Evolutionary conservation across 345 rosid genomes (phyloP).

Genomic region (Hibiscus trionum): DNA sequence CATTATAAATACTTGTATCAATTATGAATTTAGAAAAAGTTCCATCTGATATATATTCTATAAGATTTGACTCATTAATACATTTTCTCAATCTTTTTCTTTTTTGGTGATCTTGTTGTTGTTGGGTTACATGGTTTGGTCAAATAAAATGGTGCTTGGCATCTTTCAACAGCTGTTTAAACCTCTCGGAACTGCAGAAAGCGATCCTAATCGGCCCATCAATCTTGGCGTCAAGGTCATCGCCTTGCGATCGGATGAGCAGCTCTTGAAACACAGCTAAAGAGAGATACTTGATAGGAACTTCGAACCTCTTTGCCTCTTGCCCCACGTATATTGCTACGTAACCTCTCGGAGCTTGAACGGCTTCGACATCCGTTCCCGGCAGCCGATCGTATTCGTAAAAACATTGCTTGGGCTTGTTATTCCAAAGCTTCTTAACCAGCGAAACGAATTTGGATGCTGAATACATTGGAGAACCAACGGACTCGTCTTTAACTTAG

Average conservation of each 20-base stretch:
- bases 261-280: background rate
- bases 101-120: too few relatives aligned
- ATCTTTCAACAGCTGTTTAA: background rate
- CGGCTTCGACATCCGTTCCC: background rate
- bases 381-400: background rate
- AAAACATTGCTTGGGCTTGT: background rate
- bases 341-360: background rate
- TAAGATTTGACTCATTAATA: too few relatives aligned
- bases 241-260: background rate
- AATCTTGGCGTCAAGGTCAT: background rate
- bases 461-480: background rate
- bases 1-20: too few relatives aligned
- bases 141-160: background rate
- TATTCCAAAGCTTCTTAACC: background rate
- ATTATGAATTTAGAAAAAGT: too few relatives aligned
- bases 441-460: background rate
- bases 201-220: background rate
- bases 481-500: too few relatives aligned
- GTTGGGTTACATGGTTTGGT: too few relatives aligned
- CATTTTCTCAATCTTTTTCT: too few relatives aligned
- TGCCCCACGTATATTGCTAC: background rate
- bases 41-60: too few relatives aligned
- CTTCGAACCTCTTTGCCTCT: background rate
- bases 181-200: background rate
- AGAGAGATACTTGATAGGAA: background rate